Evolutionary conservation across 192 early-diverging fungal genomes (phyloP).

Genomic region (Coemansia sp.): DNA sequence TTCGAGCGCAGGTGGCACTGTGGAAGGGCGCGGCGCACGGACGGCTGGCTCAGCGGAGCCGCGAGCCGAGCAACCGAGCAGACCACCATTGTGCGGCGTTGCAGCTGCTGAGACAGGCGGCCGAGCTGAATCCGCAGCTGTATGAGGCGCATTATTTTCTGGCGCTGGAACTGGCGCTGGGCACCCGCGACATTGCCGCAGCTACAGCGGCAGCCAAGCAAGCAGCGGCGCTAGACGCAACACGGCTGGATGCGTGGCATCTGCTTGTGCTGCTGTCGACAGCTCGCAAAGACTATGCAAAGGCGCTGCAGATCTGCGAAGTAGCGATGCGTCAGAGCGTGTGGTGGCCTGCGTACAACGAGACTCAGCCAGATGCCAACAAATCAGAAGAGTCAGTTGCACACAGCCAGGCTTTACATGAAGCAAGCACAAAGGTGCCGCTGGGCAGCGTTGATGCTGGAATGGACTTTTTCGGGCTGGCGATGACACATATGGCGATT

Average conservation of each 20-base stretch:
- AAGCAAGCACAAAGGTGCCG: neutral
- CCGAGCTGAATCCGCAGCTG: conserved; percentile 50
- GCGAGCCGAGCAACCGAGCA: conserved; percentile 63
- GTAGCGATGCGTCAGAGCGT: conserved; percentile 62
- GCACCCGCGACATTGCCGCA: conserved; percentile 58
- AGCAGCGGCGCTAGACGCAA: conserved; percentile 55
- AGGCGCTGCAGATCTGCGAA: conserved; percentile 66
- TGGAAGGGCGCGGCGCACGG: conserved; percentile 47
- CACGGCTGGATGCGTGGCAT: conserved; percentile 72
- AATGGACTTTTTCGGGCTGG: conserved; percentile 60
- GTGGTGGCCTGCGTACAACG: conserved; percentile 41
- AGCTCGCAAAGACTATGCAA: conserved; percentile 63
- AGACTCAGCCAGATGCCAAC: conserved; percentile 7
- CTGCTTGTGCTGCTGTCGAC: conserved; percentile 67
- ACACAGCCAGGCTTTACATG: too few species aligned
- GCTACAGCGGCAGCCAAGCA: conserved; percentile 59
- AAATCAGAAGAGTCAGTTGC: neutral
- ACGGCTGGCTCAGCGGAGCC: conserved; percentile 48
- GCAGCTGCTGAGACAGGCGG: conserved; percentile 55
- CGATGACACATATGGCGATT: conserved; percentile 62
- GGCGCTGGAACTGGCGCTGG: conserved; percentile 67
- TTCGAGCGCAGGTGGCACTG: conserved; percentile 36
- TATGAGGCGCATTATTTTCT: conserved; percentile 67
- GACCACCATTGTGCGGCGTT: conserved; percentile 63
- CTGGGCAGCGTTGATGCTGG: conserved; percentile 50